Base-by-base conservation (phyloP, 306 rosid species). In the Albizia julibrissin region DNA sequence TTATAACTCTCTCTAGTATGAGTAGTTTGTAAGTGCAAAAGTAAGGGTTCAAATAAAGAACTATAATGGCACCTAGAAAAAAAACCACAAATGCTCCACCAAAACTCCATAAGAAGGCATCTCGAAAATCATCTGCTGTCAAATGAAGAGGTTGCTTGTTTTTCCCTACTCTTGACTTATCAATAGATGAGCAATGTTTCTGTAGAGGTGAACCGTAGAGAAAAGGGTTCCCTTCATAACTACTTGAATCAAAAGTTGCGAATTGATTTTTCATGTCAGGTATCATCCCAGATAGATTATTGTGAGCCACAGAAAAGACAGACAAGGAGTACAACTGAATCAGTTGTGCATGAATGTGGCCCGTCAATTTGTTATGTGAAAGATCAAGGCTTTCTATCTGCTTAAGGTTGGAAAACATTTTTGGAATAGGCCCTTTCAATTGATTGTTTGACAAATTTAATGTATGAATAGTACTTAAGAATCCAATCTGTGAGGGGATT, bases 11-110 rank as follows among this genome's bases (percentile, higher is more conserved):
- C 58, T 50, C 58, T 50, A 50, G 1, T 50, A 18, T 1, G 0
- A 50, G 22, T 5, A 50, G 58, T 18, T 50, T 50, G 58, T 50
- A 18, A 50, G 18, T 50, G n/a, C 22, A 50, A 50, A 78, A 11
- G 24, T 65, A 78, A 5, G 46, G 47, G 46, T 47, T 78, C 9
- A 78, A 47, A 58, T 78, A 66, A 11, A 65, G 74, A 78, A 46
- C 33, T 1, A 5, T 31, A 10, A 46, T 29, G 9, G 12, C 10
- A 44, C 66, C 4, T 5, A 47, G 10, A 78, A 78, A 66, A 18
- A 61, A 59, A 14, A 78, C 47, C 50, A 0, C 33, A 47, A 78
- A 65, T 19, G 81, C 12, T 33, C 22, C 49, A 11, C 14, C 46
- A 78, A 78, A 78, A 78, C 49, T 65, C 40, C 58, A 50, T 50